These are phyloP conservation scores for Henckelia pumila DNA, from an alignment of 257 asterid genomes.

Conservation along the genomic window DNA sequence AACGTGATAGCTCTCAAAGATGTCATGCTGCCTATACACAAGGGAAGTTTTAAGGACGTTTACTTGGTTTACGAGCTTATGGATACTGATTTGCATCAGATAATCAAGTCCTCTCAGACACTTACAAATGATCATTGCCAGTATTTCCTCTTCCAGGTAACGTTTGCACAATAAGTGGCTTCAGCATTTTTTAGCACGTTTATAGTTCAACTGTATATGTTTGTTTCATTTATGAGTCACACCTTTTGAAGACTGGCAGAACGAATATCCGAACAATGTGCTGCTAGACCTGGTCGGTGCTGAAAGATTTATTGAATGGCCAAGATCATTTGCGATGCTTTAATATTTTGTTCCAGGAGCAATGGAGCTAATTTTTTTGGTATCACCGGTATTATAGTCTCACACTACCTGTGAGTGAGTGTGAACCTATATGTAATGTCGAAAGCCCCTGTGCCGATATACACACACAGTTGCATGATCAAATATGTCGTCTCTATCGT, in stretches of 20 bases:
- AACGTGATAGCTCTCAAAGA: conserved; percentile 62
- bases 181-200: neutral
- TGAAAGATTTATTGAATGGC: neutral
- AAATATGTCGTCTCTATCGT: conserved; percentile 3
- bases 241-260: neutral
- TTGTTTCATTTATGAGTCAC: neutral
- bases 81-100: conserved; percentile 66
- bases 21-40: conserved; percentile 55
- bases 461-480: conserved; percentile 2
- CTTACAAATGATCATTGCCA: conserved; percentile 62
- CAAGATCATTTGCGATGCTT: too few species aligned
- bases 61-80: conserved; percentile 65
- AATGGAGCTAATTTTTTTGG: neutral
- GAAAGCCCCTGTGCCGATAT: neutral
- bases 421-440: conserved; percentile 2
- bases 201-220: neutral
- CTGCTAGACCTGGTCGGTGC: neutral
- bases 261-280: neutral
- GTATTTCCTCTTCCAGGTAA: conserved; percentile 64
- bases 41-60: conserved; percentile 54
- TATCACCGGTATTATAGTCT: neutral
- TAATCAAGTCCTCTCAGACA: conserved; percentile 58
- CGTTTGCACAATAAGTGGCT: neutral
- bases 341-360: neutral
- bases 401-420: neutral